Base-by-base conservation (phyloP, 371 early-diverging fungal genomes). In the Amoeboaphelidium protococcarum region DNA sequence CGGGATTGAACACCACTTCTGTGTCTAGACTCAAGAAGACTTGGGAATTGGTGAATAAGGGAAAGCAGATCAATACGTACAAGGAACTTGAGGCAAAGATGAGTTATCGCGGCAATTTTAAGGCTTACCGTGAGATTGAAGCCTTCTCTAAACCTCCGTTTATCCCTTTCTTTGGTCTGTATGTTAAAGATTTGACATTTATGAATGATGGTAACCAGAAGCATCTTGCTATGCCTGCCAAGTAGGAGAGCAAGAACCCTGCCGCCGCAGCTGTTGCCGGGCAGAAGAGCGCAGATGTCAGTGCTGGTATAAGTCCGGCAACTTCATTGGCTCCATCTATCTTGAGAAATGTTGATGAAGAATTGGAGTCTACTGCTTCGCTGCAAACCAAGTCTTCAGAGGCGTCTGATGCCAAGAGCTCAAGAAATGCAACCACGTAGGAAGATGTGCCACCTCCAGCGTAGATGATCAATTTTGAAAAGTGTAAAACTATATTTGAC, bases 121-220 rank as follows among this genome's bases (percentile, higher is more conserved):
- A 55, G 44, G 44, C 51, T 23, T 45, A 45, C 25, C 3, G 45
- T 3, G 45, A 45, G 24, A 45, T 45, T 10, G 13, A 45, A 13
- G 22, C 41, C 13, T 12, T 25, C 22, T 6, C 45, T 12, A 25
- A 43, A 25, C 48, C 54, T 10, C 53, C 57, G 1, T 27, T 57
- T 19, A 26, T 62, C 1, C 62, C 62, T 13, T 62, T 62, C 46
- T 52, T 62, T 23, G 62, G 59, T 2, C 53, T 62, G 40, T 37
- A 56, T 42, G 50, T 62, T 46, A 62, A 62, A 45, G 62, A 62
- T 42, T 47, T 62, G 27, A 51, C 56, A 12, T 55, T 60, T 40
- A 41, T 62, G 47, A 59, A 62, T 45, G 62, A 62, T 42, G 60
- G 57, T 25, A 59, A 62, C 44, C 54, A 54, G 22, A 57, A 57